phyloP scores from a whole-genome alignment of 208 protist genomes.

The Leishmania major region DNA sequence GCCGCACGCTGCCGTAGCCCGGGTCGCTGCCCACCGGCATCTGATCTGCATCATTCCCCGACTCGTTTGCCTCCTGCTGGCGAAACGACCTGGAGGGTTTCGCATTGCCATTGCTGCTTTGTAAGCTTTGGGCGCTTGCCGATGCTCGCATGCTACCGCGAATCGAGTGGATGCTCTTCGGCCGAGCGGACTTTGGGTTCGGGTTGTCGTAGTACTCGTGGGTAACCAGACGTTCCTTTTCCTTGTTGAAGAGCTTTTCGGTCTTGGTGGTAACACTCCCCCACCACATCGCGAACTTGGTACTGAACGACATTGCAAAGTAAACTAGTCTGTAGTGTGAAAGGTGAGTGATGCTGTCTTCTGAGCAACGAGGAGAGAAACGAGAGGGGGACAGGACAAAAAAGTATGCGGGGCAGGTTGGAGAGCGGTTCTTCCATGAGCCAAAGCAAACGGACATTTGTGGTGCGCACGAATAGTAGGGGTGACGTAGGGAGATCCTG shows the following conservation, averaged over 20 bases:
- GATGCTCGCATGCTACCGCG: constrained; percentile 40
- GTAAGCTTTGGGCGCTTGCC: background rate
- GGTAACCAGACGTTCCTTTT: constrained; percentile 58
- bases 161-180: constrained; percentile 55
- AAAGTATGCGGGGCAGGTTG: background rate
- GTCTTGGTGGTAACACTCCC: constrained; percentile 55
- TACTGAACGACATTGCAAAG: constrained; percentile 53
- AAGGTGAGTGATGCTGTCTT: background rate
- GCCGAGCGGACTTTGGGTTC: constrained; percentile 36
- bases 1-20: background rate
- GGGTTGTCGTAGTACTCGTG: constrained; percentile 70
- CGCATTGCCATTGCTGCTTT: background rate
- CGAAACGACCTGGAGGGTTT: background rate
- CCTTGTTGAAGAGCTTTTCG: constrained; percentile 59
- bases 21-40: background rate
- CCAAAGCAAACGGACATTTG: no score
- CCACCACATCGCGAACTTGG: constrained; percentile 72
- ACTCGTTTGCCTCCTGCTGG: background rate
- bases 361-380: background rate
- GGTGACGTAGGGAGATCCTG: no score
- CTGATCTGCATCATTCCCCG: background rate
- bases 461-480: background rate
- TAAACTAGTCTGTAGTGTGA: background rate
- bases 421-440: background rate
- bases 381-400: no score